Base-by-base conservation (phyloP, 495 filamentous ascomycete species). In the Penicillium flavigenum region DNA sequence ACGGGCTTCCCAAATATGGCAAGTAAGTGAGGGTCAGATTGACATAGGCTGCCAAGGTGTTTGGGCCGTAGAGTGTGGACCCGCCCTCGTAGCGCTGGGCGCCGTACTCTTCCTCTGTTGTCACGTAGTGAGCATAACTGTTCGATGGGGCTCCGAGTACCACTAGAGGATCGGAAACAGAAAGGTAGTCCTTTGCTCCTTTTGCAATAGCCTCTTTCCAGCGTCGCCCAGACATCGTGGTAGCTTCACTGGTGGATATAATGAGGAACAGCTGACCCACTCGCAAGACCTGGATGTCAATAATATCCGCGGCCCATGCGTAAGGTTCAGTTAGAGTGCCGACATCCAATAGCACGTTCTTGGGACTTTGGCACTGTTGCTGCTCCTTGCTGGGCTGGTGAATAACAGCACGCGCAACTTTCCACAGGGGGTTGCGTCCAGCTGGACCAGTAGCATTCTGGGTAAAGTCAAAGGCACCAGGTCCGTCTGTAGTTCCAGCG, bases 31-130 rank as follows among this genome's bases (percentile, higher is more conserved):
- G 78, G 5, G 90, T 94, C 34, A 92, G 73, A 68, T 95, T 91
- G 72, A 98, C 88, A 73, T 96, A 93, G 1, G 91, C 93, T 38
- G 91, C 86, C 5, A 97, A 80, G 0, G 91, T 96, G 65, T 92
- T 86, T n/a, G 90, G 90, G 0, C 94, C 94, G 72, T 96, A 96
- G 27, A 97, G 83, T 4, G 94, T 98, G 26, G 90, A 95, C 16
- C 91, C 94, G 48, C 94, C 94, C 75, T 98, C 94, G 72, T 97
- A 97, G 47, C 94, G 86, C 72, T 98, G 94, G 52, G 92, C 82
- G 16, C 71, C 70, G 68, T 97, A 98, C 66, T 98, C 94, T 68
- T 97, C 91, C 63, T 91, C 85, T 0, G 94, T 98, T 10, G 90
- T 75, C 72, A 96, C 95, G 71, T 98, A 98, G 69, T 98, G 94